These are phyloP conservation scores for Macaranga tanarius DNA, from an alignment of 441 rosid genomes.

Conservation along the genomic window DNA sequence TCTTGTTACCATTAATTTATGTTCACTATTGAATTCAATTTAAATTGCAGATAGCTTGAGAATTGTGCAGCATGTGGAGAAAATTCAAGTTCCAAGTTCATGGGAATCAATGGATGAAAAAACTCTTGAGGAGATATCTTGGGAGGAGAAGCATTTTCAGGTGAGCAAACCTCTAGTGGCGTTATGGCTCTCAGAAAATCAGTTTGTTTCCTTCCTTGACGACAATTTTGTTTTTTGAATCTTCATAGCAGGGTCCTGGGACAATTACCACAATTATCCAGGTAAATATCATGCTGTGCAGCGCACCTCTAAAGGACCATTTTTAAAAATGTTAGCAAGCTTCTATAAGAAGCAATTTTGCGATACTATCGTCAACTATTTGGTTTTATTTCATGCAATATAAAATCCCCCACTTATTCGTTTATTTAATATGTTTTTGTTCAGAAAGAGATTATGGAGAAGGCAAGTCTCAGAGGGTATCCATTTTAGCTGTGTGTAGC, in stretches of 20 bases:
- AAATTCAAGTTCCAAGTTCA: slow-evolving; percentile 58
- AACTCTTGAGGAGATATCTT: slow-evolving; percentile 48
- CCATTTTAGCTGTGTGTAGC: slow-evolving; percentile 17
- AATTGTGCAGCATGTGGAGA: slow-evolving; percentile 74
- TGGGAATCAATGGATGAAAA: slow-evolving; percentile 47
- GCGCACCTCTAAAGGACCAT: background rate
- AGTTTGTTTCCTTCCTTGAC: background rate
- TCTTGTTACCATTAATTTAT: background rate
- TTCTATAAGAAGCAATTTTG: background rate
- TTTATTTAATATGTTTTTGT: background rate
- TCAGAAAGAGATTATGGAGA: slow-evolving; percentile 64
- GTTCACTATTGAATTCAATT: background rate
- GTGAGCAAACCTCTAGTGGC: slow-evolving; percentile 26
- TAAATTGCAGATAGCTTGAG: slow-evolving; percentile 67
- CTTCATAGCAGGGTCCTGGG: slow-evolving; percentile 53
- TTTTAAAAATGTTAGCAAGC: background rate
- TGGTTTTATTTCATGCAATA: background rate
- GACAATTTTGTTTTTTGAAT: slow-evolving; percentile 5
- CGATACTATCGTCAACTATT: background rate
- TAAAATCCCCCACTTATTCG: background rate
- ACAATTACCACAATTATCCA: slow-evolving; percentile 62
- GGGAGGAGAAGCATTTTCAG: slow-evolving; percentile 73
- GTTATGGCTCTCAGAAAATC: background rate
- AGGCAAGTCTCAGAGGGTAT: slow-evolving; percentile 46
- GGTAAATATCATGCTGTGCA: slow-evolving; percentile 35